Percentiles rank a stretch among this genome's conserved stretches.
Evolutionary conservation across 352 stramenopile species (phyloP).

Genomic region (Peronospora destructor): DNA sequence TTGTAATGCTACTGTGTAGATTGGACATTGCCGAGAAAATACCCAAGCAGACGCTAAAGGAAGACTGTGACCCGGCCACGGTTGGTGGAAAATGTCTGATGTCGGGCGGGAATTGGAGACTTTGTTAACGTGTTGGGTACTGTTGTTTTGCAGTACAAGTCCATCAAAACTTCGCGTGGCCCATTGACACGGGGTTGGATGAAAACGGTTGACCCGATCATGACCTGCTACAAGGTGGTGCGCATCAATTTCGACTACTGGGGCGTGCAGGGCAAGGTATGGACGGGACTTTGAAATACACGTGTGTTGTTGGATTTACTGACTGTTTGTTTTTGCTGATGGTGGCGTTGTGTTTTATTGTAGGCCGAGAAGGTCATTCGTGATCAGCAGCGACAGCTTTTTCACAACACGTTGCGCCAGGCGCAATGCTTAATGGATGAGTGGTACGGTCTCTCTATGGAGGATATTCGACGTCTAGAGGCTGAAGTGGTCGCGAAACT

Average conservation of each 20-base stretch:
- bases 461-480: conserved; percentile 78
- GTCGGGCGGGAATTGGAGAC: not conserved
- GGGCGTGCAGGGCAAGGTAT: conserved; percentile 70
- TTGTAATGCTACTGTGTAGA: conserved; percentile 19
- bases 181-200: conserved; percentile 60
- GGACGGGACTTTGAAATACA: not conserved
- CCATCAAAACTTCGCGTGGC: conserved; percentile 60
- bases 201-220: conserved; percentile 63
- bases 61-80: conserved; percentile 56
- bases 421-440: conserved; percentile 76
- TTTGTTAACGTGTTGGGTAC: not conserved
- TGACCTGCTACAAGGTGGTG: conserved; percentile 86
- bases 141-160: conserved; percentile 45
- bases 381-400: conserved; percentile 78
- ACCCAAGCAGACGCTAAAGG: conserved; percentile 65
- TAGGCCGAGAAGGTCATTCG: conserved; percentile 75
- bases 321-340: not conserved
- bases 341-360: not conserved
- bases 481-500: conserved; percentile 68
- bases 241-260: conserved; percentile 87
- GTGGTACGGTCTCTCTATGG: conserved; percentile 79
- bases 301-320: not conserved
- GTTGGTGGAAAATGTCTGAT: conserved; percentile 16
- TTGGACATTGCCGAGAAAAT: conserved; percentile 74
- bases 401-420: conserved; percentile 65